Conservation (phyloP, 129 eudicot species). For the Tagetes patula region DNA sequence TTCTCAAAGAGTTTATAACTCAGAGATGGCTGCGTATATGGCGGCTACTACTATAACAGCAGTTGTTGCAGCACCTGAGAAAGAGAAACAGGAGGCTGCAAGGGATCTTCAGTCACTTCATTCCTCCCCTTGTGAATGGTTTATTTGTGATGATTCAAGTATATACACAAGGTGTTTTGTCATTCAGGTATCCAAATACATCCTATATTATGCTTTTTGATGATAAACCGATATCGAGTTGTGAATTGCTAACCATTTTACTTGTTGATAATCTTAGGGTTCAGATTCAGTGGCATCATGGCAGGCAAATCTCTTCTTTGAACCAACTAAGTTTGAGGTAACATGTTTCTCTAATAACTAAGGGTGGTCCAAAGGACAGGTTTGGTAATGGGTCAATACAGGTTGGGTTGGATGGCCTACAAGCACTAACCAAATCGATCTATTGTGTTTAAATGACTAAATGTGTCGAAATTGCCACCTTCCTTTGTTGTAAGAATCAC, state of each 20-base stretch:
- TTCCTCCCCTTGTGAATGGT: conserved; percentile 86
- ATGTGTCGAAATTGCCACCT: neutral
- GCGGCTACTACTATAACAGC: conserved; percentile 94
- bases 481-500: neutral
- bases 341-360: conserved; percentile 14
- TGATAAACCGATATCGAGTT: neutral
- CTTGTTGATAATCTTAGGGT: conserved; percentile 44
- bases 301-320: conserved; percentile 91
- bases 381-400: neutral
- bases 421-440: neutral
- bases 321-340: conserved; percentile 81
- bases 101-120: conserved; percentile 69
- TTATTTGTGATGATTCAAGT: conserved; percentile 71
- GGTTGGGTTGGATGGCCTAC: neutral
- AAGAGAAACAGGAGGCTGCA: conserved; percentile 72
- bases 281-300: conserved; percentile 79
- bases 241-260: conserved; percentile 19
- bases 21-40: conserved; percentile 81
- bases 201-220: neutral
- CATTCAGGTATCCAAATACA: conserved; percentile 53
- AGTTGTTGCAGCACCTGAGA: conserved; percentile 77
- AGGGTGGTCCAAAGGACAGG: neutral
- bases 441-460: neutral
- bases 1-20: conserved; percentile 39
- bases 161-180: conserved; percentile 76